These are phyloP conservation scores for Russula brevipes DNA, from an alignment of 768 basidiomycete species.

Conservation along the genomic window DNA sequence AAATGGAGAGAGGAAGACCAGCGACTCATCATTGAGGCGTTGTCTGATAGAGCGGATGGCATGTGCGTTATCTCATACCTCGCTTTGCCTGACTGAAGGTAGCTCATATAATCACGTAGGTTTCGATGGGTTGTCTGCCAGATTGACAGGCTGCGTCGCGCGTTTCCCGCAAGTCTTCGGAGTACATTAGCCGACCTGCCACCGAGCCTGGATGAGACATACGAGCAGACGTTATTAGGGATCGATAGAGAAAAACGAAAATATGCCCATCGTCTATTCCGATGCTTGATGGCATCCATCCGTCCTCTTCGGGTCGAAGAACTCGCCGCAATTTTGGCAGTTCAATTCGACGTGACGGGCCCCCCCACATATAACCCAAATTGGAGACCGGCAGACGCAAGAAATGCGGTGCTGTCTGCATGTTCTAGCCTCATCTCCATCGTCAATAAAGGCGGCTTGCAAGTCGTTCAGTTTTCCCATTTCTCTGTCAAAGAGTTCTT, in stretches of 20 bases:
- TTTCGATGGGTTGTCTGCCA: constrained; percentile 14
- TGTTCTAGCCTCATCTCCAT: background rate
- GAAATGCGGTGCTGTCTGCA: background rate
- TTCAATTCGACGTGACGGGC: background rate
- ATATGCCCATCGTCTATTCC: constrained; percentile 7
- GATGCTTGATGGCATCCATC: constrained; percentile 1
- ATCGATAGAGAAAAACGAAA: background rate
- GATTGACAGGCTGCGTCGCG: constrained; percentile 1
- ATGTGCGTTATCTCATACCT: background rate
- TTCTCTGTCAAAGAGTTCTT: background rate
- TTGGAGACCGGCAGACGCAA: background rate
- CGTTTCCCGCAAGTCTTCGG: background rate
- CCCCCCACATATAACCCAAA: background rate
- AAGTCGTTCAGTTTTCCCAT: background rate
- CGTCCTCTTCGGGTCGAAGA: background rate
- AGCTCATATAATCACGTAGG: background rate
- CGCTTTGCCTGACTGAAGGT: no score
- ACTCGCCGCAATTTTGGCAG: background rate
- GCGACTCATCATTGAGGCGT: background rate
- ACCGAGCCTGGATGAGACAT: constrained; percentile 6
- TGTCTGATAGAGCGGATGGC: constrained; percentile 8
- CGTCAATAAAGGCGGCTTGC: background rate
- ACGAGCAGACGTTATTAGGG: background rate
- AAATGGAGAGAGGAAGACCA: background rate
- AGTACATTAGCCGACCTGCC: background rate